phyloP scores from a whole-genome alignment of 2,329 filamentous ascomycete species.

The Ophiostoma ulmi region DNA sequence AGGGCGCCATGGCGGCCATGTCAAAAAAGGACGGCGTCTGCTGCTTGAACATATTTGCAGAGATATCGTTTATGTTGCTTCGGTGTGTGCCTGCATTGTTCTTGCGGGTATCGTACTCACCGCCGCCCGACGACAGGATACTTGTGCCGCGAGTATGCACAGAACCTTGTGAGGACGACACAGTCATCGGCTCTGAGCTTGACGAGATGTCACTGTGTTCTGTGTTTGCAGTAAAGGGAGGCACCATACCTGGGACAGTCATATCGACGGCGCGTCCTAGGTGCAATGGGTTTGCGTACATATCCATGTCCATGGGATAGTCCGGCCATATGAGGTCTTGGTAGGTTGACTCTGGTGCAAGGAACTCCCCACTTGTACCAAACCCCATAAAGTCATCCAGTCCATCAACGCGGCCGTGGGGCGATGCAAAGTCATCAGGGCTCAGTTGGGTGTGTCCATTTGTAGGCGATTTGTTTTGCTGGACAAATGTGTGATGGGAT shows the following conservation, averaged over 20 bases:
- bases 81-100: background rate
- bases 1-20: slow-evolving; percentile 28
- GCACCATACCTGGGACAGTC: slow-evolving; percentile 17
- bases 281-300: slow-evolving; percentile 36
- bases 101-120: slow-evolving; percentile 31
- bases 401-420: slow-evolving; percentile 36
- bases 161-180: slow-evolving; percentile 41
- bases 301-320: slow-evolving; percentile 42
- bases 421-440: slow-evolving; percentile 36
- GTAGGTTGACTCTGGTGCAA: slow-evolving; percentile 37
- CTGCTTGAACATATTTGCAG: slow-evolving; percentile 3
- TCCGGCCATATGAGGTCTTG: slow-evolving; percentile 45
- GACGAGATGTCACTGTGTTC: slow-evolving; percentile 42
- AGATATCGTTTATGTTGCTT: background rate
- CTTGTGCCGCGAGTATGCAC: slow-evolving; percentile 46
- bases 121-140: slow-evolving; percentile 38
- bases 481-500: background rate
- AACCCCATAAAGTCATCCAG: slow-evolving; percentile 43
- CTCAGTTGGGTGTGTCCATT: slow-evolving; percentile 34
- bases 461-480: slow-evolving; percentile 33
- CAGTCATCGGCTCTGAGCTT: slow-evolving; percentile 40
- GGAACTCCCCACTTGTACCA: slow-evolving; percentile 33
- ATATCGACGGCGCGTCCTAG: slow-evolving; percentile 35
- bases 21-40: background rate
- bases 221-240: slow-evolving; percentile 32